Conservation (phyloP, 2,329 filamentous ascomycete species). For the Colletotrichum musae region DNA sequence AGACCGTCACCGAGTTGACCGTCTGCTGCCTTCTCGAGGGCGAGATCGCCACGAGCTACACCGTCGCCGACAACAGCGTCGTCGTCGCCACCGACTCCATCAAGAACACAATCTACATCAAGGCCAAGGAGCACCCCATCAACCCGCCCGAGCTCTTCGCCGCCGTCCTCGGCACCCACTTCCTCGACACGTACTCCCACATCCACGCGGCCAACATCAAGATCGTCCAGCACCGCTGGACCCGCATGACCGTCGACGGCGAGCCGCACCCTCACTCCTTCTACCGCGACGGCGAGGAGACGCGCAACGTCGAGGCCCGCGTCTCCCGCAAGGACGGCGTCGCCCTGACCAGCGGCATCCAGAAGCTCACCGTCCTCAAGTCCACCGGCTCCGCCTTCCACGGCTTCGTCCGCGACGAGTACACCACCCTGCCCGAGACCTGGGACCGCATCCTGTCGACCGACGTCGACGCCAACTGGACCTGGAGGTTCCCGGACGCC, state of each 20-base stretch:
- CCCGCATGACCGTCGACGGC: constrained; percentile 87
- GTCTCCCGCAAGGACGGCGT: constrained; percentile 79
- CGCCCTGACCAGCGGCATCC: constrained; percentile 82
- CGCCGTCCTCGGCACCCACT: constrained; percentile 87
- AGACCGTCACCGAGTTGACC: constrained; percentile 95
- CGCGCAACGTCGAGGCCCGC: constrained; percentile 83
- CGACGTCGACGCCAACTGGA: constrained; percentile 89
- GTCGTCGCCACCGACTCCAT: constrained; percentile 97
- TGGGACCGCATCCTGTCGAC: constrained; percentile 97
- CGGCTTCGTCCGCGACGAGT: constrained; percentile 93
- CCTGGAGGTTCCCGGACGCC: constrained; percentile 82
- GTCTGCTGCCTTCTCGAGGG: constrained; percentile 94
- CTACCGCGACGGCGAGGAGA: constrained; percentile 90
- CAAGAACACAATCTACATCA: constrained; percentile 97
- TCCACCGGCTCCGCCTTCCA: constrained; percentile 97
- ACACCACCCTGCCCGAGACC: constrained; percentile 89
- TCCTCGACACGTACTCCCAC: constrained; percentile 88
- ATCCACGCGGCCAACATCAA: constrained; percentile 88
- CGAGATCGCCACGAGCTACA: constrained; percentile 92
- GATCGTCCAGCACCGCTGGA: constrained; percentile 91
- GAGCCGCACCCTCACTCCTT: constrained; percentile 96
- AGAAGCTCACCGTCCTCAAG: constrained; percentile 90
- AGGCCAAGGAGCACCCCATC: constrained; percentile 93
- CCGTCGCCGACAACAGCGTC: constrained; percentile 91
- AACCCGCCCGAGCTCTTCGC: constrained; percentile 95